Evolutionary conservation across 202 grass and related monocot species (phyloP), one percentile per base, ranked within the genome.

Genomic region (Dendrocalamus latiflorus): DNA sequence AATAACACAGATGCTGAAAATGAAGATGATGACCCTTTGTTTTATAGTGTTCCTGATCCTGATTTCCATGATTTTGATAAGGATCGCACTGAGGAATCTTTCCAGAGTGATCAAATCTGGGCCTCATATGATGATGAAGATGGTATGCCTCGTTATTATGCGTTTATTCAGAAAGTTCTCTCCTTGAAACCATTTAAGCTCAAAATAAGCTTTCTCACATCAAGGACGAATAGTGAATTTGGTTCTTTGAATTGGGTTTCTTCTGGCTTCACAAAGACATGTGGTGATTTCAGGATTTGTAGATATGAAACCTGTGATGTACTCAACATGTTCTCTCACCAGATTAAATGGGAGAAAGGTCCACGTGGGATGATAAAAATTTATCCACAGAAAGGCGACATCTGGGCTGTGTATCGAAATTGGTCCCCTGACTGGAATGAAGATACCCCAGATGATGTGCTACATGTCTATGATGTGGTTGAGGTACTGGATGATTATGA

Each of bases 61-160:
- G 89, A 97, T 84, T 97, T 97, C 75, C 89, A 97, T 66, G 91
- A 97, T 85, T 97, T 97, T 81, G 94, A 97, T 63, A 89, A 85
- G 42, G 72, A 93, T 83, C 89, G 94, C 36, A 83, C 75, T 8
- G 91, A 97, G 59, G 64, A 80, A 81, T 80, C 55, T 86, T 97
- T 97, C 76, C 75, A 88, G 73, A 68, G 55, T 63, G 91, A 93
- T 74, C 89, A 97, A 85, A 90, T 97, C 72, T 97, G 94, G 91
- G 94, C 94, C 58, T 86, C 79, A 59, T 97, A 97, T 88, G 94
- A 97, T 79, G 87, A 97, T 8, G 89, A 93, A 81, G 94, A 97
- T 89, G 91, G 94, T 3, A 93, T 97, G 94, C 94, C 94, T 75
- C 89, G 91, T 74, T 90, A 89, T 87, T 97, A 97, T 56, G 82